Base-by-base conservation (phyloP, 1,139 yeast genomes). In the Geotrichum bryndzae region DNA sequence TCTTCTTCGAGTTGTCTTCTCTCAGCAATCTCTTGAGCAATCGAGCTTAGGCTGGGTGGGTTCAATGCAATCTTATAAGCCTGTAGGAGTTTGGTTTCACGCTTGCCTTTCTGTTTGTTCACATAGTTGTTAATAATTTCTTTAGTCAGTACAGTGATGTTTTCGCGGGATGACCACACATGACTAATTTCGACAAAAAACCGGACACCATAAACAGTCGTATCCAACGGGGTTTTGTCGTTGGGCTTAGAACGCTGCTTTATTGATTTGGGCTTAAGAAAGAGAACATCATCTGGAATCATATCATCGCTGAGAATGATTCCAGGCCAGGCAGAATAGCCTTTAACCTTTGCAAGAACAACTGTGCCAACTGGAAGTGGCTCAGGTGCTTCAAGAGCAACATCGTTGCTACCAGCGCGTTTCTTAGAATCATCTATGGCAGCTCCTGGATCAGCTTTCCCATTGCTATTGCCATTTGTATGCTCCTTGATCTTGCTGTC, bases 321-420 rank as follows among this genome's bases (percentile, higher is more conserved):
- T 2, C 73, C 78, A 22, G 80, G 79, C 79, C 79, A 77, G 15
- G 78, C 72, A 0, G 79, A 74, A 59, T 68, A 74, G 8, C 78
- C 77, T 58, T 70, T 72, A 58, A 73, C 67, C 57, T 75, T 74
- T 18, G 77, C 78, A 41, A 75, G 68, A 6, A 76, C 78, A 3
- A 73, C 67, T 1, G 70, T 65, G 8, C 79, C 79, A 4, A 75
- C 53, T 13, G 38, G n/a, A 18, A 58, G 51, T 10, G 57, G 48
- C 10, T 50, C 53, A 8, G 52, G 48, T 10, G 35, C 48, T 18
- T 41, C n/a, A 1, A 10, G 18, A 15, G 18, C 48, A n/a, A 15
- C 22, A 6, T 18, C 48, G 48, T 41, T 8, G 5, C 2, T 41
- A 18, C 48, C 18, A 41, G 48, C 13, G 7, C 3, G 48, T n/a